Conservation (phyloP, 768 basidiomycete species). For the Naematelia aurantialba region DNA sequence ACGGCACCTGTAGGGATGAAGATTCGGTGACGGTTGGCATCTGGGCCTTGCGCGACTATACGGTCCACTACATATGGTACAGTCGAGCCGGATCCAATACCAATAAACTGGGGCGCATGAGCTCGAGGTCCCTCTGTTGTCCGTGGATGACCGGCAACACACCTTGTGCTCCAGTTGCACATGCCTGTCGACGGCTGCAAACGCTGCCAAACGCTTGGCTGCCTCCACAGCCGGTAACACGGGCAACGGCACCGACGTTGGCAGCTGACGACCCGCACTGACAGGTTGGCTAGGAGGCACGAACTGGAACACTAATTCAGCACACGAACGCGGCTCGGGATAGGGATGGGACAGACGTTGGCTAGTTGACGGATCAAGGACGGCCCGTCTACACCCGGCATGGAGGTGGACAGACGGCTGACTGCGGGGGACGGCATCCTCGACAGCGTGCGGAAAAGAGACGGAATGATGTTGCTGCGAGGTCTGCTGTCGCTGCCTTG, state of each 20-base stretch:
- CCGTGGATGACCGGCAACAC: slow-evolving; percentile 6
- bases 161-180: slow-evolving; percentile 78
- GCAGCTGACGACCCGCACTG: slow-evolving; percentile 32
- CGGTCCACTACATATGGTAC: slow-evolving; percentile 96
- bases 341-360: background rate
- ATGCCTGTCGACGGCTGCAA: slow-evolving; percentile 87
- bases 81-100: slow-evolving; percentile 59
- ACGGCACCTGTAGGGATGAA: slow-evolving; percentile 80
- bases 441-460: background rate
- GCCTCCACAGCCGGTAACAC: slow-evolving; percentile 59
- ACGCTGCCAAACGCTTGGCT: slow-evolving; percentile 86
- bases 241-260: slow-evolving; percentile 36
- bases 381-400: background rate
- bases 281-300: slow-evolving; percentile 35
- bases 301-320: slow-evolving; percentile 14
- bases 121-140: too few species aligned
- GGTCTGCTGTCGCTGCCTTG: background rate
- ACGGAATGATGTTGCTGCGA: background rate
- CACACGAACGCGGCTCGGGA: background rate
- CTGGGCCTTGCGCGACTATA: slow-evolving; percentile 75
- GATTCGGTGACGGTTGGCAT: slow-evolving; percentile 71
- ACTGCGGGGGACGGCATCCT: background rate
- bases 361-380: background rate
- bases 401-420: background rate
- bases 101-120: slow-evolving; percentile 42